Percentiles rank a stretch among this genome's conserved stretches.
Conservation (phyloP, 768 basidiomycete species). For the Lentinula boryana region DNA sequence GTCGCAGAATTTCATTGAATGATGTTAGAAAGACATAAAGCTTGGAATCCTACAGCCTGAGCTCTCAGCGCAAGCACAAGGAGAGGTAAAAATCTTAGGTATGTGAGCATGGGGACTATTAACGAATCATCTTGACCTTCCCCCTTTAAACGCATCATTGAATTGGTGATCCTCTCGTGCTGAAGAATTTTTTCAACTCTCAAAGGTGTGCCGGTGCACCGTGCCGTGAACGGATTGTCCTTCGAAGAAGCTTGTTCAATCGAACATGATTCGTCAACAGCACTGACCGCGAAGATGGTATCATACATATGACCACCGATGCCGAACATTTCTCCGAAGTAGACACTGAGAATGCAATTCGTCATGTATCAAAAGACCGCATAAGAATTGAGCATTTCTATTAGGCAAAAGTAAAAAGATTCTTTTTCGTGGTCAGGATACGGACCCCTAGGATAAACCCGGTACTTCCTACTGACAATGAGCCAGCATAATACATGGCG, state of each 20-base stretch:
- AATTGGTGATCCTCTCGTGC: not conserved
- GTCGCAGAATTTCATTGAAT: too few relatives aligned
- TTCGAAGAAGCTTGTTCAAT: not conserved
- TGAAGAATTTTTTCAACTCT: not conserved
- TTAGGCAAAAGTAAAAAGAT: not conserved
- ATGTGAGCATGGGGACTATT: not conserved
- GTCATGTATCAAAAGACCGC: not conserved
- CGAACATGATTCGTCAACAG: not conserved
- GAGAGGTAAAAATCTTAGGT: not conserved
- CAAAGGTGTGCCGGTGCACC: not conserved
- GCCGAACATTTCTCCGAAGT: not conserved
- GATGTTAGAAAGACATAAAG: not conserved
- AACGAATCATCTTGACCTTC: not conserved
- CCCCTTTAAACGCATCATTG: not conserved
- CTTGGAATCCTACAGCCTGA: not conserved
- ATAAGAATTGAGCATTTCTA: not conserved
- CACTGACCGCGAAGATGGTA: not conserved
- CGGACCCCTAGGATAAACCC: slow-evolving; percentile 1
- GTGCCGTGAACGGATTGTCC: not conserved
- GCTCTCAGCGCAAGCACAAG: not conserved
- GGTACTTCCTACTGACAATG: not conserved
- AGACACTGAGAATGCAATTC: not conserved
- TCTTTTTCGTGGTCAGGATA: not conserved
- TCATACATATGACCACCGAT: not conserved
- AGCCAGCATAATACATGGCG: slow-evolving; percentile 3